These are phyloP conservation scores for Lasiodiplodia sp. DNA, from an alignment of 2,329 filamentous ascomycete species.

Conservation along the genomic window DNA sequence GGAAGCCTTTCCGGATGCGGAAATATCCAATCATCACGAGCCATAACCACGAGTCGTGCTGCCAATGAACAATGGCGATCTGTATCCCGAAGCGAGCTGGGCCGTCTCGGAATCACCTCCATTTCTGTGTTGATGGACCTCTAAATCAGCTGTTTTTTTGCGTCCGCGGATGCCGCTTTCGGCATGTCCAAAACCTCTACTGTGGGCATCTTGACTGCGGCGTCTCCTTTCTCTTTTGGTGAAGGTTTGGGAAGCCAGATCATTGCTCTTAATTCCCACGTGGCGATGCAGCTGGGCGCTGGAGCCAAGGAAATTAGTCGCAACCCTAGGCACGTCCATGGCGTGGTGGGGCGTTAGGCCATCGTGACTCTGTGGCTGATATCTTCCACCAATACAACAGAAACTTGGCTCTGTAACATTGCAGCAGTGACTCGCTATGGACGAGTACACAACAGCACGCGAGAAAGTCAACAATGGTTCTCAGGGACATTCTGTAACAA, in stretches of 20 bases:
- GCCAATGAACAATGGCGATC: background rate
- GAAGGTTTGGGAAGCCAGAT: background rate
- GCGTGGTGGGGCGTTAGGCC: background rate
- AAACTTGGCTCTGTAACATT: no score
- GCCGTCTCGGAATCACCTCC: background rate
- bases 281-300: background rate
- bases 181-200: background rate
- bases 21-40: constrained; percentile 12
- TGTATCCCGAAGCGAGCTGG: background rate
- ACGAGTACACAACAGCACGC: no score
- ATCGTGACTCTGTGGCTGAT: background rate
- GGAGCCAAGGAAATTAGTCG: background rate
- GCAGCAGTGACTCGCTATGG: no score
- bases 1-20: constrained; percentile 9
- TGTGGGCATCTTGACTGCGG: background rate
- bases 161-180: background rate
- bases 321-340: background rate
- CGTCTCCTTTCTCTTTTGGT: background rate
- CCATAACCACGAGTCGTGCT: background rate
- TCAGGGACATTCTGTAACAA: no score
- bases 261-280: background rate
- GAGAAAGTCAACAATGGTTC: no score
- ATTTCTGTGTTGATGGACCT: background rate
- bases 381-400: background rate
- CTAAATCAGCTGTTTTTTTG: background rate